Evolutionary conservation across 768 basidiomycete genomes (phyloP).

Genomic region (Lactifluus echinatus): DNA sequence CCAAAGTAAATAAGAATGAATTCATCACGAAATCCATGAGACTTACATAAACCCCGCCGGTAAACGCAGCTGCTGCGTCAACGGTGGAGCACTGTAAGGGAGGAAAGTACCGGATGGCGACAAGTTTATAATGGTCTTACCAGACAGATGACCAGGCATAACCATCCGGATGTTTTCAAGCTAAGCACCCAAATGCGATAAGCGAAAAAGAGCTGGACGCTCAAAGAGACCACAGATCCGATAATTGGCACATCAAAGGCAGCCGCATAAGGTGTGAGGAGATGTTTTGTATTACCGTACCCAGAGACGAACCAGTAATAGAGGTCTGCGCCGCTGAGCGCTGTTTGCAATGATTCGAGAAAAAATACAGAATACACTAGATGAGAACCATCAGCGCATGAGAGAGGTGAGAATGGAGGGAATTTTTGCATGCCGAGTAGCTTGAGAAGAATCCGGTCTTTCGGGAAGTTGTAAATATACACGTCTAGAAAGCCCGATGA

Average conservation of each 20-base stretch:
- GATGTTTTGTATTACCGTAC: slow-evolving; percentile 24
- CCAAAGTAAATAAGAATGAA: not conserved
- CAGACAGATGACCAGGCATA: not conserved
- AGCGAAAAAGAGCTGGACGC: slow-evolving; percentile 2
- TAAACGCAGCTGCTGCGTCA: not conserved
- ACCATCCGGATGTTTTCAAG: not conserved
- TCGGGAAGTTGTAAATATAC: slow-evolving; percentile 8
- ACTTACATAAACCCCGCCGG: not conserved
- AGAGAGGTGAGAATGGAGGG: not conserved
- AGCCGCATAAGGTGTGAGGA: slow-evolving; percentile 19
- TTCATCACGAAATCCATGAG: not conserved
- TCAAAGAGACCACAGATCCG: not conserved
- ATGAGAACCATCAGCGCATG: not conserved
- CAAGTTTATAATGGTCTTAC: not conserved
- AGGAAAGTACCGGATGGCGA: not conserved
- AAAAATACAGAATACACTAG: slow-evolving; percentile 23
- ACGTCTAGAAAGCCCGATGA: not conserved
- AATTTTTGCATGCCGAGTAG: not conserved
- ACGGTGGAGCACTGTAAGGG: not conserved
- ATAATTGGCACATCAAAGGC: slow-evolving; percentile 15
- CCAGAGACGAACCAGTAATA: slow-evolving; percentile 26
- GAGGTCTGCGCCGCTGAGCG: slow-evolving; percentile 23
- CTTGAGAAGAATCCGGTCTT: not conserved
- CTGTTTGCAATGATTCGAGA: slow-evolving; percentile 23
- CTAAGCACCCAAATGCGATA: slow-evolving; percentile 6